A percentile compares a stretch with the other conserved stretches of the same genome.
Conservation (phyloP, 345 rosid genomes). For the Melaleuca quinquenervia region DNA sequence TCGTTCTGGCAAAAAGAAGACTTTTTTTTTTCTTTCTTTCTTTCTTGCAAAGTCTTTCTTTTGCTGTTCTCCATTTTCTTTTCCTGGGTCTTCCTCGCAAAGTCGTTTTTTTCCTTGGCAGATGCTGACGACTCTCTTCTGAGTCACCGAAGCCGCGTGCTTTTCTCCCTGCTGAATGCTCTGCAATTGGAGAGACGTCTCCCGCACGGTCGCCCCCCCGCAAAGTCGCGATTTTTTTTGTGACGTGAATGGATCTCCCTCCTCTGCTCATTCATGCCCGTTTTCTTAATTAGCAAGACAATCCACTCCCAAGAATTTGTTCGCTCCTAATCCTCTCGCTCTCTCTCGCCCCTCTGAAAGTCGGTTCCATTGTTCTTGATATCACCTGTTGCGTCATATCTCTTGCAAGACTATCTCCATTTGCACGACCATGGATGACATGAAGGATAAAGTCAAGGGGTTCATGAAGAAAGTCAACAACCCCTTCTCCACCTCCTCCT, state of each 20-base stretch:
- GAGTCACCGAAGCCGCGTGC: neutral
- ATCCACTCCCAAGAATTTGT: neutral
- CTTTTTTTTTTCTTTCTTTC: neutral
- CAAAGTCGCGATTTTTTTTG: neutral
- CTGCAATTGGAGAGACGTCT: neutral
- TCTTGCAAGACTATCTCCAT: neutral
- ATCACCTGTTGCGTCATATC: neutral
- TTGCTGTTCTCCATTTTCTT: neutral
- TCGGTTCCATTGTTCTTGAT: neutral
- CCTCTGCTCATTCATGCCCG: neutral
- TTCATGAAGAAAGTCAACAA: conserved; percentile 81
- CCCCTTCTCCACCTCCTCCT: conserved; percentile 39
- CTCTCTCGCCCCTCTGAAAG: neutral
- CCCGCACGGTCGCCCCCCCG: neutral
- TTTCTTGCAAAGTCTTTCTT: neutral
- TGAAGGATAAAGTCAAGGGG: conserved; percentile 83
- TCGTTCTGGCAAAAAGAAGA: neutral
- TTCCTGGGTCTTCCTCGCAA: neutral
- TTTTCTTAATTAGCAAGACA: neutral
- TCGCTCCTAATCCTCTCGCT: neutral
- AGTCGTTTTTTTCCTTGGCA: neutral
- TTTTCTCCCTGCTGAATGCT: neutral
- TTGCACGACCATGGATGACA: conserved; percentile 42
- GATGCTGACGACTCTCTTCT: neutral
- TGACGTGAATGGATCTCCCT: neutral